These are phyloP conservation scores for Aurifilum marmelostoma DNA, from an alignment of 2,329 filamentous ascomycete genomes.

Conservation along the genomic window DNA sequence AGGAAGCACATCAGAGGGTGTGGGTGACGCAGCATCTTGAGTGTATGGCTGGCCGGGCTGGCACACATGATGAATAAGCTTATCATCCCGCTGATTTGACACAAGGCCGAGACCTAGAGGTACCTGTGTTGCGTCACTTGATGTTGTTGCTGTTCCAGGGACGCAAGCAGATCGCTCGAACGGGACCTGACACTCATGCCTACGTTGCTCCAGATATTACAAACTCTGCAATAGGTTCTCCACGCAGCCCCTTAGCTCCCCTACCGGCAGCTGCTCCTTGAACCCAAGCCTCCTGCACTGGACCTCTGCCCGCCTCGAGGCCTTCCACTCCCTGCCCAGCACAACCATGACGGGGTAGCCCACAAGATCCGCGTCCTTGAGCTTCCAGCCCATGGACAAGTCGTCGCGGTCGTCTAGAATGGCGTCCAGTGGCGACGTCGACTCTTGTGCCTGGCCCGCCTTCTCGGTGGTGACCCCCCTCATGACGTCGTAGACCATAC, in stretches of 20 bases:
- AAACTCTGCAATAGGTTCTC: slow-evolving; percentile 52
- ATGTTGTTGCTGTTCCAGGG: not conserved
- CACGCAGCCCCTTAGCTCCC: slow-evolving; percentile 52
- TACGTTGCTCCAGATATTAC: slow-evolving; percentile 39
- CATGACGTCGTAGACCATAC: slow-evolving; percentile 67
- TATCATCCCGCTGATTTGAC: no score
- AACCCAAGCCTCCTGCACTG: slow-evolving; percentile 73
- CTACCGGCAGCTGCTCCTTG: slow-evolving; percentile 60
- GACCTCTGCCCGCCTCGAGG: slow-evolving; percentile 67
- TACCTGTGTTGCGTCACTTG: no score
- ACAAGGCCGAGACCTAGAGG: no score
- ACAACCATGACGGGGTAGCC: slow-evolving; percentile 86
- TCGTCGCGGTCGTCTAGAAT: slow-evolving; percentile 74
- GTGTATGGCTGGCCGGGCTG: no score
- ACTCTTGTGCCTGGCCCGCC: not conserved
- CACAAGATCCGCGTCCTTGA: slow-evolving; percentile 85
- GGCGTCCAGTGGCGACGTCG: slow-evolving; percentile 54
- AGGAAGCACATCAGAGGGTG: no score
- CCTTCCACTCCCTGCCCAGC: slow-evolving; percentile 71
- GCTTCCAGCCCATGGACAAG: slow-evolving; percentile 74
- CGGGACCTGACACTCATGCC: not conserved
- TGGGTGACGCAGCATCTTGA: no score
- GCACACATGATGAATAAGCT: no score
- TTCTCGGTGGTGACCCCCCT: slow-evolving; percentile 24
- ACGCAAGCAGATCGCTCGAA: not conserved